phyloP scores from a whole-genome alignment of 176 grass and related monocot genomes.

The Dendrocalamus sinicus region DNA sequence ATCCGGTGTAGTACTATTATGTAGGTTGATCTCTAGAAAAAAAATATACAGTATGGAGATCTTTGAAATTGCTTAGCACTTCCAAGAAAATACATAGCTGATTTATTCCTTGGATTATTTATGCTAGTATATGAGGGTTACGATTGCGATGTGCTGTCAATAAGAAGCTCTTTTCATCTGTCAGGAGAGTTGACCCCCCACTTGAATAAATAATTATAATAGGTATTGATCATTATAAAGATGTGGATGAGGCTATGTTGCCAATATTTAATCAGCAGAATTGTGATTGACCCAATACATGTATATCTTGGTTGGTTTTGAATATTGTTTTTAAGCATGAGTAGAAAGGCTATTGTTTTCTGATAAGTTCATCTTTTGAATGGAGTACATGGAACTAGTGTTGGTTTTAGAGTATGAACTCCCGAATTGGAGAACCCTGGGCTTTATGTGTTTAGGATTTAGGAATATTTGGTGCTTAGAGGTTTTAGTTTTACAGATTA shows the following conservation, averaged over 20 bases:
- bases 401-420: neutral
- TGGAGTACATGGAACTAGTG: neutral
- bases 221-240: conserved; percentile 5
- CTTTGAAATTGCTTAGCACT: neutral
- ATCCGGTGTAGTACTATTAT: neutral
- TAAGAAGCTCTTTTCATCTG: conserved; percentile 1
- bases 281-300: conserved; percentile 18
- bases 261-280: neutral
- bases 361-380: conserved; percentile 3
- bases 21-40: conserved; percentile 13
- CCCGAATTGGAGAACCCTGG: neutral
- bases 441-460: neutral
- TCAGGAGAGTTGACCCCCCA: conserved; percentile 22
- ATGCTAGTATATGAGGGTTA: neutral
- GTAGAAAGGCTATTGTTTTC: neutral
- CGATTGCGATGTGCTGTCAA: neutral
- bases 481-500: neutral
- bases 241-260: neutral
- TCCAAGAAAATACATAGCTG: neutral
- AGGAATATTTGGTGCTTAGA: neutral
- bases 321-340: neutral
- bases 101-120: neutral
- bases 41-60: neutral
- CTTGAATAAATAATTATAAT: neutral
- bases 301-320: neutral